These are phyloP conservation scores for Tylopilus vinaceipallidus DNA, from an alignment of 768 basidiomycete genomes.

Conservation along the genomic window DNA sequence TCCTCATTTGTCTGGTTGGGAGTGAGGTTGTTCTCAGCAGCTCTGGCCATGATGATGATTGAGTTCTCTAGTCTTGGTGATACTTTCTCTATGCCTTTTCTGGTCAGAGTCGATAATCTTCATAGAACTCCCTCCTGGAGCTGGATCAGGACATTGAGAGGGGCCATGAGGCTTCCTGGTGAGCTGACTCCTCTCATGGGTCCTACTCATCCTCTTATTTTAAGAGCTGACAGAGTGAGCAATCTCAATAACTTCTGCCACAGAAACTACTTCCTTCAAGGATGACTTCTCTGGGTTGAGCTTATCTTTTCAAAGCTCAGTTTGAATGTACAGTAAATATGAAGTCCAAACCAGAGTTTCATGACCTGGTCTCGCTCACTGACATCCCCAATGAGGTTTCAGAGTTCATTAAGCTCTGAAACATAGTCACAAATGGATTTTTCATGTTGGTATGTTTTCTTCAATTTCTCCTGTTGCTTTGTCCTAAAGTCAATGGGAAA, in stretches of 20 bases:
- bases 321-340: not conserved
- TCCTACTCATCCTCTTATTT: too few species aligned
- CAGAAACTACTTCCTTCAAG: not conserved
- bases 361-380: not conserved
- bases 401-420: not conserved
- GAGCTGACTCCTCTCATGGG: too few species aligned
- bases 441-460: not conserved
- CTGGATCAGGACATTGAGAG: too few species aligned
- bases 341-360: not conserved
- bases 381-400: not conserved
- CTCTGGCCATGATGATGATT: too few species aligned
- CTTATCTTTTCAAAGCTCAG: not conserved
- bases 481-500: not conserved
- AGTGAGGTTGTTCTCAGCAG: not conserved
- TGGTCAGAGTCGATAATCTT: too few species aligned
- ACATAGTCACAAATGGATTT: not conserved
- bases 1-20: not conserved
- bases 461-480: not conserved
- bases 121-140: too few species aligned
- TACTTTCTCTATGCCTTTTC: too few species aligned
- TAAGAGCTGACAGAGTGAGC: not conserved
- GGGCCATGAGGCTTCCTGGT: too few species aligned
- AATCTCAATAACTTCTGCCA: not conserved
- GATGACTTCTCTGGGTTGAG: not conserved
- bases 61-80: too few species aligned